Conservation (phyloP, 176 grass and related monocot species). For the Calamus simplicifolius region DNA sequence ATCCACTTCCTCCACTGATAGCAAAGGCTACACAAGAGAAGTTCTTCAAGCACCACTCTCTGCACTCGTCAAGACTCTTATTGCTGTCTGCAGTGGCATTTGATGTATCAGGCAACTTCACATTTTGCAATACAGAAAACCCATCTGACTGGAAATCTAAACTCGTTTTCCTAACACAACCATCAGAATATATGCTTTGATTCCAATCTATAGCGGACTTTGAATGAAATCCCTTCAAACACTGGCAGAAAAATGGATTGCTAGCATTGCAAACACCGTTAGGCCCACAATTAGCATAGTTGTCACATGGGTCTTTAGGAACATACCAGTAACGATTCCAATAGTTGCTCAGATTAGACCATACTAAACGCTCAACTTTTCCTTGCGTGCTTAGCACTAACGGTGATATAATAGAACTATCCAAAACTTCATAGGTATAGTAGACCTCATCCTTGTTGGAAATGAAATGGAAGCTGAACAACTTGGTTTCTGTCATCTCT, state of each 20-base stretch:
- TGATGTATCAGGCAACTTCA: constrained; percentile 7
- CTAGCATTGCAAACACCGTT: background rate
- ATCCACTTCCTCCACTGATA: background rate
- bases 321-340: background rate
- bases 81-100: background rate
- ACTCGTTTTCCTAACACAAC: background rate
- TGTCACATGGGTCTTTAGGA: background rate
- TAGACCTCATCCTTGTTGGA: background rate
- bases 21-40: constrained; percentile 8
- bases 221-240: background rate
- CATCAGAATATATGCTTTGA: no score
- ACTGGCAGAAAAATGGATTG: background rate
- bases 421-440: background rate
- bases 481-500: background rate
- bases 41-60: background rate
- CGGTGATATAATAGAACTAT: background rate
- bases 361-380: no score
- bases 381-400: background rate
- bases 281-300: background rate
- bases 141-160: background rate
- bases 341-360: background rate
- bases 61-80: background rate
- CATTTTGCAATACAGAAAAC: background rate
- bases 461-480: background rate
- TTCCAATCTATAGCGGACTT: background rate